Percentiles rank a stretch among this genome's conserved stretches.
phyloP scores from a whole-genome alignment of 257 asterid species.

The Capsicum rhomboideum region DNA sequence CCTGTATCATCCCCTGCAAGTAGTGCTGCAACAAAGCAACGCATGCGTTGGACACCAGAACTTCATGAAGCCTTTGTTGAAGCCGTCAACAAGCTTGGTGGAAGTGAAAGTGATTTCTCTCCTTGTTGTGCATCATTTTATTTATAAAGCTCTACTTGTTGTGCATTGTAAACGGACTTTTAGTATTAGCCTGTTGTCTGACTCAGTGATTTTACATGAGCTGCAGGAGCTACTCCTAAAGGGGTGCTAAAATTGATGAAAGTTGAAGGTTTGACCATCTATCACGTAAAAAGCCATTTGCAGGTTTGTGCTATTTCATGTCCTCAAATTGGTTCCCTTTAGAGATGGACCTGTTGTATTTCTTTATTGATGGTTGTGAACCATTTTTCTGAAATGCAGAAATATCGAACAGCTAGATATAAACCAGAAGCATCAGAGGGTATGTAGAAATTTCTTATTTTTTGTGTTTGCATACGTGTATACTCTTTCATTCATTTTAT shows the following conservation, averaged over 20 bases:
- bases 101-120: constrained; percentile 65
- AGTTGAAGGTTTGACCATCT: constrained; percentile 72
- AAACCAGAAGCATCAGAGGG: constrained; percentile 84
- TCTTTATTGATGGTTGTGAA: constrained; percentile 4
- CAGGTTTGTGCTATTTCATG: constrained; percentile 37
- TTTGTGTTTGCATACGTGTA: background rate
- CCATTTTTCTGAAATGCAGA: constrained; percentile 41
- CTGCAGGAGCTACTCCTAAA: constrained; percentile 87
- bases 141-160: background rate
- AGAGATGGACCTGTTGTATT: constrained; percentile 6
- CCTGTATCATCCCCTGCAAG: constrained; percentile 54
- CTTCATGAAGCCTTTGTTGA: constrained; percentile 85
- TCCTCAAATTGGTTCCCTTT: background rate
- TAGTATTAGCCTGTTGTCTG: background rate
- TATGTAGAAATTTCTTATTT: constrained; percentile 9
- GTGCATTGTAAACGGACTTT: background rate
- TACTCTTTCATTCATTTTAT: background rate
- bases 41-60: constrained; percentile 96
- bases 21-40: constrained; percentile 64
- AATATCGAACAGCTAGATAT: constrained; percentile 87
- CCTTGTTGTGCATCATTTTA: constrained; percentile 5
- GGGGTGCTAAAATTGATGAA: constrained; percentile 82
- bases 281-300: constrained; percentile 88
- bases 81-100: constrained; percentile 87
- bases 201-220: background rate